Evolutionary conservation across 441 rosid genomes (phyloP).

Genomic region (Arabidopsis hybrid): DNA sequence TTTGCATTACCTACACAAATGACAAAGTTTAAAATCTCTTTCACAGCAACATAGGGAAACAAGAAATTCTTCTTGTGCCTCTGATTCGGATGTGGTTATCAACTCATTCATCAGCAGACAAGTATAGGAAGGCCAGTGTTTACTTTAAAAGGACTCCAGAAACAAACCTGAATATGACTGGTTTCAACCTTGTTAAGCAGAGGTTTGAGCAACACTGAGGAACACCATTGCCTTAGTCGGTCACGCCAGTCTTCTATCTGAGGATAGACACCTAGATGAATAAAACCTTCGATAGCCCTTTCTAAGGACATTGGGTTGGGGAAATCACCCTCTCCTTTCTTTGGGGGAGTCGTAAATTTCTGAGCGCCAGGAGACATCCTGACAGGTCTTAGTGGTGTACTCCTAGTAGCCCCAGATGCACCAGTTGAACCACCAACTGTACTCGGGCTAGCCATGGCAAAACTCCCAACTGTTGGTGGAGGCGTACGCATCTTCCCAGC

Average conservation of each 20-base stretch:
- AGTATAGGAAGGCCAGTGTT: slow-evolving; percentile 2
- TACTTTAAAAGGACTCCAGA: slow-evolving; percentile 11
- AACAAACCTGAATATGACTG: slow-evolving; percentile 84
- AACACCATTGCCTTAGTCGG: slow-evolving; percentile 95
- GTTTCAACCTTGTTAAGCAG: slow-evolving; percentile 79
- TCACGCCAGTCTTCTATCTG: slow-evolving; percentile 95
- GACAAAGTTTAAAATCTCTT: slow-evolving; percentile 16
- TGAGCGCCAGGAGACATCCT: slow-evolving; percentile 98
- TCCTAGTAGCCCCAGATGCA: slow-evolving; percentile 85
- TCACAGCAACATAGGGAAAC: slow-evolving; percentile 28
- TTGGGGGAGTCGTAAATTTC: slow-evolving; percentile 92
- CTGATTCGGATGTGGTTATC: slow-evolving; percentile 7
- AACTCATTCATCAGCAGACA: slow-evolving; percentile 15
- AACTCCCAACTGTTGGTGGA: slow-evolving; percentile 71
- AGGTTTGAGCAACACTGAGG: slow-evolving; percentile 80
- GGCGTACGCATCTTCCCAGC: slow-evolving; percentile 82
- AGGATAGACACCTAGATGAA: slow-evolving; percentile 84
- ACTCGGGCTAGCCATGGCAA: slow-evolving; percentile 72
- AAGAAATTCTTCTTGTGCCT: slow-evolving; percentile 23
- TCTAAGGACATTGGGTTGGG: slow-evolving; percentile 93
- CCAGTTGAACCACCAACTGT: slow-evolving; percentile 73
- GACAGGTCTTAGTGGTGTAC: slow-evolving; percentile 88
- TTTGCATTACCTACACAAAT: slow-evolving; percentile 76
- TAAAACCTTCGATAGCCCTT: slow-evolving; percentile 84
- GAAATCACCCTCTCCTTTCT: slow-evolving; percentile 96